Percentiles rank a stretch among this genome's conserved stretches.
These are phyloP conservation scores for Drechslera avenae DNA, from an alignment of 2,329 filamentous ascomycete genomes.

Conservation along the genomic window DNA sequence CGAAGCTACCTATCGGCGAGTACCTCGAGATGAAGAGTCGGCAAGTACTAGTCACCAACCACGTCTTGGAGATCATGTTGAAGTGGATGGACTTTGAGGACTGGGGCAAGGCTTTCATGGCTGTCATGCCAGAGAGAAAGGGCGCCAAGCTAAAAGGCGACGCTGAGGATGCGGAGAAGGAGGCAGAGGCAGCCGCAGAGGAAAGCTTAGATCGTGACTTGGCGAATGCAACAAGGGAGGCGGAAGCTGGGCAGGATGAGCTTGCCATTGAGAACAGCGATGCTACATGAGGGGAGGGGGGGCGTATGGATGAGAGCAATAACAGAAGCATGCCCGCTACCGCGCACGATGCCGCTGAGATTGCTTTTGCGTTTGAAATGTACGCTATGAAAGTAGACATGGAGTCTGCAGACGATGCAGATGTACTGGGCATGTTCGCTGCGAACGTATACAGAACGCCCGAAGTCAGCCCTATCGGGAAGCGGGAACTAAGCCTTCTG, in stretches of 20 bases:
- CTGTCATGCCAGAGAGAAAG: constrained; percentile 89
- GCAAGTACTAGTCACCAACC: constrained; percentile 88
- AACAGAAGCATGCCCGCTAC: too few relatives aligned
- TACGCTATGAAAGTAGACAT: too few relatives aligned
- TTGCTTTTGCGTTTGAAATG: too few relatives aligned
- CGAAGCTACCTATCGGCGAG: constrained; percentile 91
- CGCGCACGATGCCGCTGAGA: too few relatives aligned
- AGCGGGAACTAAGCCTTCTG: constrained; percentile 40
- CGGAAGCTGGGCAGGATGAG: constrained; percentile 1
- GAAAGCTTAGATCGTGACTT: constrained; percentile 6
- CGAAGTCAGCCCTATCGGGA: constrained; percentile 21
- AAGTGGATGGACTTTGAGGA: constrained; percentile 88
- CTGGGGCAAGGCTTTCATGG: constrained; percentile 88
- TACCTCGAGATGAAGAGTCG: constrained; percentile 90
- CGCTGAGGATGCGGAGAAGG: constrained; percentile 20
- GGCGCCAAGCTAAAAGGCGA: constrained; percentile 68
- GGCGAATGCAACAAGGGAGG: constrained; percentile 10
- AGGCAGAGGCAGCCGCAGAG: constrained; percentile 14
- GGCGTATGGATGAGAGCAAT: background rate
- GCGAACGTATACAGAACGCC: background rate
- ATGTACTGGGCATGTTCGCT: background rate
- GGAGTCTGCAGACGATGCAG: background rate
- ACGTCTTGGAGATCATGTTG: constrained; percentile 96
- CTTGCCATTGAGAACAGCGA: constrained; percentile 1
- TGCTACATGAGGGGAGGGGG: background rate